A percentile compares a stretch with the other conserved stretches of the same genome.
Conservation (phyloP, 1,284 basidiomycete species). For the Cryptococcus depauperatus region DNA sequence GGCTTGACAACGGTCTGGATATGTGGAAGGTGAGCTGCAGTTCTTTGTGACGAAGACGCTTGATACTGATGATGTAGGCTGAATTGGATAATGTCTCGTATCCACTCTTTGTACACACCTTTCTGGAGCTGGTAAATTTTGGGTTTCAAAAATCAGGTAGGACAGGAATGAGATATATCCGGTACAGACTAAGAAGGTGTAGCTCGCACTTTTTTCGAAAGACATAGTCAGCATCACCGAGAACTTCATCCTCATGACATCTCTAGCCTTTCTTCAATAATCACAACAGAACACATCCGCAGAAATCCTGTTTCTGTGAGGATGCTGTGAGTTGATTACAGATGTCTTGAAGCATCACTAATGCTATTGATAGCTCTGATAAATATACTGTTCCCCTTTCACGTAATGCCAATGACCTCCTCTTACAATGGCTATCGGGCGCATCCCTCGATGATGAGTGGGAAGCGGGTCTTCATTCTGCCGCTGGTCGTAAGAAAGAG, state of each 20-base stretch:
- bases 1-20: slow-evolving; percentile 55
- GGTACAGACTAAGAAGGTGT: slow-evolving; percentile 33
- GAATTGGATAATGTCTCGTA: slow-evolving; percentile 87
- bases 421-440: slow-evolving; percentile 93
- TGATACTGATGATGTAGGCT: slow-evolving; percentile 52
- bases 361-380: slow-evolving; percentile 53
- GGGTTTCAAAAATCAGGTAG: slow-evolving; percentile 81
- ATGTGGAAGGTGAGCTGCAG: slow-evolving; percentile 76
- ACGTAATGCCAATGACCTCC: slow-evolving; percentile 79
- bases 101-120: slow-evolving; percentile 96
- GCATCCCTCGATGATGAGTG: slow-evolving; percentile 71
- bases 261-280: slow-evolving; percentile 71
- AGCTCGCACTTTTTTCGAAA: slow-evolving; percentile 69
- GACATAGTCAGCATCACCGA: slow-evolving; percentile 64
- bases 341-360: slow-evolving; percentile 8
- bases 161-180: slow-evolving; percentile 25
- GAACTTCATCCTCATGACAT: slow-evolving; percentile 63
- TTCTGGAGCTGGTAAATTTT: slow-evolving; percentile 84
- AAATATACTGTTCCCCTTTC: slow-evolving; percentile 88
- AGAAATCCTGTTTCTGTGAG: slow-evolving; percentile 64
- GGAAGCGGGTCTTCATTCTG: slow-evolving; percentile 64
- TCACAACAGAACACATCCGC: slow-evolving; percentile 74
- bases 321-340: slow-evolving; percentile 80
- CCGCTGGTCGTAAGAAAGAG: slow-evolving; percentile 51
- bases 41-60: background rate